Evolutionary conservation across 2,329 filamentous ascomycete species (phyloP).

Genomic region (Monosporascus sp.): DNA sequence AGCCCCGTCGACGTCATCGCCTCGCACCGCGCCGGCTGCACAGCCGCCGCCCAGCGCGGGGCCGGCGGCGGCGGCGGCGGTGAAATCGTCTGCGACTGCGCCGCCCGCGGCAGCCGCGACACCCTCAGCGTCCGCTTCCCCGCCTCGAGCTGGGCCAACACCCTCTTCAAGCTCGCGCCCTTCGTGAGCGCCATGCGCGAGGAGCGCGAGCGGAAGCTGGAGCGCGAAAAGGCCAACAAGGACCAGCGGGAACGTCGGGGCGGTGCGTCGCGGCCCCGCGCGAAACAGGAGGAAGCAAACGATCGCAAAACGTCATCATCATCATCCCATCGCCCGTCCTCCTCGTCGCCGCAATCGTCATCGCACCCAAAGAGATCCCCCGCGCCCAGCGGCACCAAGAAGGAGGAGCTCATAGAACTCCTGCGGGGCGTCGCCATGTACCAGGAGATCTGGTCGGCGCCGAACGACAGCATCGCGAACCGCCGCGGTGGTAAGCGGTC

Average conservation of each 20-base stretch:
- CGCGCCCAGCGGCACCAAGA: constrained; percentile 9
- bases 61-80: neutral
- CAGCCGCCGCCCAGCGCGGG: constrained; percentile 26
- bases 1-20: constrained; percentile 46
- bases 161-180: constrained; percentile 50
- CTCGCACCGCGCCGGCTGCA: constrained; percentile 47
- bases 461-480: constrained; percentile 32
- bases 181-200: constrained; percentile 35
- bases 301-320: constrained; percentile 28
- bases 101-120: constrained; percentile 36
- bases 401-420: constrained; percentile 41
- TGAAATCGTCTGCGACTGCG: constrained; percentile 48
- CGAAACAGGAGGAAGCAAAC: constrained; percentile 21
- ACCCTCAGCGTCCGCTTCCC: constrained; percentile 54
- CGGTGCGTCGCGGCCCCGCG: constrained; percentile 20
- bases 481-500: constrained; percentile 16
- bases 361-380: neutral
- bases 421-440: constrained; percentile 61
- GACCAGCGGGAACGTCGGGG: constrained; percentile 13
- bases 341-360: constrained; percentile 7
- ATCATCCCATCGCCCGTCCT: neutral
- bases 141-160: constrained; percentile 52
- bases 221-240: constrained; percentile 18
- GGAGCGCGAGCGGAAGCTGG: constrained; percentile 19
- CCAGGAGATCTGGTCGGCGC: constrained; percentile 57